These are phyloP conservation scores for Zasmidium angulare DNA, from an alignment of 2,329 filamentous ascomycete species.

Conservation along the genomic window DNA sequence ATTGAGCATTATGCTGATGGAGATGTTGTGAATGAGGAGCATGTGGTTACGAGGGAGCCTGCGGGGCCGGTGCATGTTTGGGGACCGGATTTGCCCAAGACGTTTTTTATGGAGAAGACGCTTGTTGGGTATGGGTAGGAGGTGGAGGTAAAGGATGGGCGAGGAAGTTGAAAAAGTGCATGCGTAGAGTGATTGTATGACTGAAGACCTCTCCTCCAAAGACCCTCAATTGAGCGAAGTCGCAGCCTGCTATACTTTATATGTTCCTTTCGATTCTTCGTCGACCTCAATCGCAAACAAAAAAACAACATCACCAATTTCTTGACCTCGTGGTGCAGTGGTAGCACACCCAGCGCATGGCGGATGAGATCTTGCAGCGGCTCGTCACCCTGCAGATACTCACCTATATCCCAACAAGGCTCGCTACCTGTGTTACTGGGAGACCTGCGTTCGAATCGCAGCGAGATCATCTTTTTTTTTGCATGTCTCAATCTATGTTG, in stretches of 20 bases:
- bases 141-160: background rate
- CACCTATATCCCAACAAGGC: no score
- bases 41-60: constrained; percentile 24
- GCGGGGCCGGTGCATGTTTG: constrained; percentile 10
- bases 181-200: no score
- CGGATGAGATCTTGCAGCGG: no score
- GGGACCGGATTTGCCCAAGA: constrained; percentile 8
- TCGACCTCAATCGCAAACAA: no score
- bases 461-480: background rate
- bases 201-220: no score
- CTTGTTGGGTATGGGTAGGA: background rate
- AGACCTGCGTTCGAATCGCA: background rate
- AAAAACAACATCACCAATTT: no score
- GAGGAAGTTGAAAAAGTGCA: no score
- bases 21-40: constrained; percentile 60
- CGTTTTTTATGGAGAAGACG: constrained; percentile 4
- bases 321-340: background rate
- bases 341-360: background rate
- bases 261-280: no score
- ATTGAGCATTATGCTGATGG: constrained; percentile 62
- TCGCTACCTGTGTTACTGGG: background rate
- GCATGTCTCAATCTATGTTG: background rate
- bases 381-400: no score
- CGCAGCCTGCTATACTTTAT: no score
- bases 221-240: no score